Conservation (phyloP, 2,329 filamentous ascomycete genomes). For the Pyrenophora tritici-repentis region DNA sequence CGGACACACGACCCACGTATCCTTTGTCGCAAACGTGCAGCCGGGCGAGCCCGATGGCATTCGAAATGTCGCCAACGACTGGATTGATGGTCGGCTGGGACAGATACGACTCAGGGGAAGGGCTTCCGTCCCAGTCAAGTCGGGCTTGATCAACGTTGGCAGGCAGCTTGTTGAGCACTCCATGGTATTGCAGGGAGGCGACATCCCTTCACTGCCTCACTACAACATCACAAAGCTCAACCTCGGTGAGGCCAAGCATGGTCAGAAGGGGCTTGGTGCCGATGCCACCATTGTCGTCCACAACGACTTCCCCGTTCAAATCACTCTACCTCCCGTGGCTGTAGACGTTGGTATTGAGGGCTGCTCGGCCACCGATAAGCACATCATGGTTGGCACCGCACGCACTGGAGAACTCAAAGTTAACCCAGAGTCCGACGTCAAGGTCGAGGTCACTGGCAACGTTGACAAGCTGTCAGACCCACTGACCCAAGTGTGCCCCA, state of each 20-base stretch:
- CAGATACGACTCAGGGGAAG: conserved; percentile 74
- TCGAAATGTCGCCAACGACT: conserved; percentile 82
- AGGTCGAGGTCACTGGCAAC: conserved; percentile 71
- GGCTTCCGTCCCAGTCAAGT: conserved; percentile 73
- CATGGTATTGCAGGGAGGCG: conserved; percentile 72
- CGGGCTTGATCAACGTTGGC: conserved; percentile 79
- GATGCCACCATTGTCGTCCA: conserved; percentile 74
- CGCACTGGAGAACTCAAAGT: conserved; percentile 70
- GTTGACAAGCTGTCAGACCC: conserved; percentile 75
- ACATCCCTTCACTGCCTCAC: conserved; percentile 77
- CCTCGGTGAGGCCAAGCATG: conserved; percentile 70
- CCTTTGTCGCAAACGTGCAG: conserved; percentile 76
- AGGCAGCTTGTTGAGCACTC: conserved; percentile 75
- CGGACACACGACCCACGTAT: conserved; percentile 74
- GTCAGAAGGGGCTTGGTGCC: conserved; percentile 71
- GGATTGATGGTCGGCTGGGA: conserved; percentile 77
- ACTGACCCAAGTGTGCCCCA: conserved; percentile 74
- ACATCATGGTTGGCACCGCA: conserved; percentile 79
- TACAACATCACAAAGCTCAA: conserved; percentile 83
- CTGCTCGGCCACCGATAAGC: conserved; percentile 71
- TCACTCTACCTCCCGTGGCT: conserved; percentile 76
- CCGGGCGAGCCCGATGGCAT: conserved; percentile 79
- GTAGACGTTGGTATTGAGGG: conserved; percentile 87
- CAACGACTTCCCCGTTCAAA: conserved; percentile 78
- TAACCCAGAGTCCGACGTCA: conserved; percentile 68